Evolutionary conservation across 768 basidiomycete species (phyloP).

Genomic region (Favolaschia claudopus): DNA sequence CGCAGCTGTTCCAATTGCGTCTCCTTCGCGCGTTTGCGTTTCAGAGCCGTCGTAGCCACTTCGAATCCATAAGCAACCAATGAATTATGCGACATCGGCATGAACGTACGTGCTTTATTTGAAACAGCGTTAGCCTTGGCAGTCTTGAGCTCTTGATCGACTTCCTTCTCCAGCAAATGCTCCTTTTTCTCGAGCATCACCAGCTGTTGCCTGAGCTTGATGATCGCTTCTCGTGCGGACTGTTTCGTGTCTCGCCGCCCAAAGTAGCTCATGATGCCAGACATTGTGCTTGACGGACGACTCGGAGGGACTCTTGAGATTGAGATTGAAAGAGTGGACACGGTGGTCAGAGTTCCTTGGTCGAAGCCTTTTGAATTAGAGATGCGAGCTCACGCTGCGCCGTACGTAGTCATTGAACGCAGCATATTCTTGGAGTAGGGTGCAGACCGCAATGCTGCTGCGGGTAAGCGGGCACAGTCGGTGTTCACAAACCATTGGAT

Average conservation of each 20-base stretch:
- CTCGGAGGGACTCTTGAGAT: too few species aligned
- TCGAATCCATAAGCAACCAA: background rate
- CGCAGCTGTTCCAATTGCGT: constrained; percentile 83
- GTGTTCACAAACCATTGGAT: too few species aligned
- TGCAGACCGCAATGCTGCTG: too few species aligned
- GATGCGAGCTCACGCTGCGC: too few species aligned
- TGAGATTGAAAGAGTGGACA: too few species aligned
- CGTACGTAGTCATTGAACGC: too few species aligned
- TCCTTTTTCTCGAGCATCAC: constrained; percentile 99
- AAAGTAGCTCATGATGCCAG: too few species aligned
- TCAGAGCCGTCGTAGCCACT: constrained; percentile 86
- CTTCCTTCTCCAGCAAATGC: constrained; percentile 93
- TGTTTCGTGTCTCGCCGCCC: constrained; percentile 84
- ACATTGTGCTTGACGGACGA: too few species aligned
- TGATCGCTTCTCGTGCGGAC: constrained; percentile 90
- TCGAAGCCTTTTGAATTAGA: too few species aligned
- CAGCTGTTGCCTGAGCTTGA: constrained; percentile 88
- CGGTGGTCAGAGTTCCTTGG: too few species aligned
- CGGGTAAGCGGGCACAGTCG: too few species aligned
- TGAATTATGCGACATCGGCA: background rate
- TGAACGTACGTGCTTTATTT: constrained; percentile 87
- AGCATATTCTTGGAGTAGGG: too few species aligned
- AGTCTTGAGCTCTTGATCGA: constrained; percentile 90
- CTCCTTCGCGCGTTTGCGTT: constrained; percentile 92
- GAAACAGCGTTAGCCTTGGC: constrained; percentile 92